Evolutionary conservation across 108 stramenopile species (phyloP).

Genomic region (Mayamaea pseudoterrestris): DNA sequence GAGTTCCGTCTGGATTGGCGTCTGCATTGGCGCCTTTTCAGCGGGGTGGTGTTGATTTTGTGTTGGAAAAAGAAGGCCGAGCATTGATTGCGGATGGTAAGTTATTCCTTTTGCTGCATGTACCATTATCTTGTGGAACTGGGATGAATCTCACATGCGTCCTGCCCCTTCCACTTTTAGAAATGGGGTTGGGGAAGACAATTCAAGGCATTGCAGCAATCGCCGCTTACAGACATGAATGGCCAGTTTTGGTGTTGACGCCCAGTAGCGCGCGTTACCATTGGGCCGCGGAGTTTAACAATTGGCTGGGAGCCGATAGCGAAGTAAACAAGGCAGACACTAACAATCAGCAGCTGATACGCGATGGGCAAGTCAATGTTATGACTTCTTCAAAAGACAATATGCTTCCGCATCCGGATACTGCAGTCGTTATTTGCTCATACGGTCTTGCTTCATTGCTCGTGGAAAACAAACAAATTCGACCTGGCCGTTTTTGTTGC

Average conservation of each 20-base stretch:
- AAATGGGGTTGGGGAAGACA: constrained; percentile 77
- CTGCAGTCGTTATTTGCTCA: constrained; percentile 72
- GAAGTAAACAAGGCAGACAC: constrained; percentile 5
- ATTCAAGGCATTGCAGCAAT: constrained; percentile 85
- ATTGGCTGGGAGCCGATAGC: constrained; percentile 61
- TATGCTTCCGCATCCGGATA: constrained; percentile 30
- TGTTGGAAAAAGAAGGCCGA: constrained; percentile 62
- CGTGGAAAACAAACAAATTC: constrained; percentile 25
- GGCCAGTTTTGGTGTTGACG: constrained; percentile 87
- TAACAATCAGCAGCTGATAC: constrained; percentile 17
- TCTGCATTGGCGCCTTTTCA: constrained; percentile 73
- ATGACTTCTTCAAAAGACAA: constrained; percentile 44
- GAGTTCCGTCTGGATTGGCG: constrained; percentile 48
- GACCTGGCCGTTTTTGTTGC: constrained; percentile 61
- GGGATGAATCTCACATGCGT: too few relatives aligned
- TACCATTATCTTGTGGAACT: too few relatives aligned
- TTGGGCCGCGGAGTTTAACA: constrained; percentile 84
- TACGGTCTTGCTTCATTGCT: constrained; percentile 65
- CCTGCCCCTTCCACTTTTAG: constrained; percentile 1
- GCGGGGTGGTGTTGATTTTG: constrained; percentile 74
- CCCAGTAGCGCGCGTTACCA: constrained; percentile 89
- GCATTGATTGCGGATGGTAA: constrained; percentile 78
- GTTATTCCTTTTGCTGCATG: background rate
- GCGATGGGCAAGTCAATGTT: constrained; percentile 57
- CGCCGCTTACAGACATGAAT: constrained; percentile 67